Base-by-base conservation (phyloP, 2,329 filamentous ascomycete genomes). In the Coniochaeta pulveracea region DNA sequence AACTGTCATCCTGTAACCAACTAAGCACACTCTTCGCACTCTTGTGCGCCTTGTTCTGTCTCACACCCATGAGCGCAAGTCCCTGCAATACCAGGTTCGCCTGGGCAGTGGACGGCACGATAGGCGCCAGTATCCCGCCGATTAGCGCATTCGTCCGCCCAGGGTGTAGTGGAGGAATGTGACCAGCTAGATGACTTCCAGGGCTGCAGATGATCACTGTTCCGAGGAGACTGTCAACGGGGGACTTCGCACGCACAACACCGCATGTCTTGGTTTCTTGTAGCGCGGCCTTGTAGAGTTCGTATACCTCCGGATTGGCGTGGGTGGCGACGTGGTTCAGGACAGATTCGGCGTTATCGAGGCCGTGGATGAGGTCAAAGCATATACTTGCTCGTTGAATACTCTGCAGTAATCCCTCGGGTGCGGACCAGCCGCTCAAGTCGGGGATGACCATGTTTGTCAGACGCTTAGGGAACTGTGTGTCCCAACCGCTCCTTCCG, bases 401-500 rank as follows among this genome's bases (percentile, higher is more conserved):
- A 39, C 72, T 81, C 47, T 80, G 77, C 1, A 80, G 67, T 44
- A 93, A 70, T 1, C 83, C 83, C 24, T 88, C 79, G 0, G 85
- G 85, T 6, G 82, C 75, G 5, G 65, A 60, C 85, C 85, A 93
- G 10, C 66, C 69, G 16, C 65, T 55, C n/a, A 93, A 60, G 43
- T 85, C 80, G 22, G 72, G 69, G 31, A 91, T 79, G 3, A 77
- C 61, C 67, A 93, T 78, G 50, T 80, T 86, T 46, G 63, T 65
- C 14, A 75, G 47, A 10, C 67, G 62, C 9, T 66, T 61, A 3
- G 70, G 68, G 37, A 72, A 73, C 29, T 71, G 63, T 0, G 64
- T 80, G 47, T 93, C 86, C 88, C 88, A 95, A 10, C 89, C 88
- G 29, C 86, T 71, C 42, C 80, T 84, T n/a, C 79, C 74, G 52